Base-by-base conservation (phyloP, 2,329 filamentous ascomycete genomes). In the Sphaerulina vaccinii region DNA sequence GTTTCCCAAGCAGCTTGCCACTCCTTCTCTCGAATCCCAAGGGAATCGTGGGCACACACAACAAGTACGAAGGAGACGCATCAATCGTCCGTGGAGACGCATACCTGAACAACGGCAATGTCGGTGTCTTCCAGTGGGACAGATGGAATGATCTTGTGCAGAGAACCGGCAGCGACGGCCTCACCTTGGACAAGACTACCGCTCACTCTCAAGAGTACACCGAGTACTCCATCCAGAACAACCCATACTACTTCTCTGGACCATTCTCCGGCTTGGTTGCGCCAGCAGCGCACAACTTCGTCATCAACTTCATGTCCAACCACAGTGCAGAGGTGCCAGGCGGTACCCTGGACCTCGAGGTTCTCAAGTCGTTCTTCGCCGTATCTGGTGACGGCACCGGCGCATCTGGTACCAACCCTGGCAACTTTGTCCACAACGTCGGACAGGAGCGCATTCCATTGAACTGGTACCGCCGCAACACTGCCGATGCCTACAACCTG, bases 1-100 rank as follows among this genome's bases (percentile, higher is more conserved):
- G 49, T 4, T 54, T 50, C 16, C 53, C 56, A 5, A 45, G 51
- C 21, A 49, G 38, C 22, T 24, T 45, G 39, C 50, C 42, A 33
- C 15, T 52, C n/a, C 49, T 52, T 16, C 51, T 65, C 22, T 56
- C 61, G 35, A 45, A 45, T 16, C 52, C 44, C 42, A 62, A 56
- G 59, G 67, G 57, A 50, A 59, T 65, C 43, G 55, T 51, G 3
- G 62, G 57, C 35, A 57, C 60, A 7, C 69, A 71, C 59, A 69
- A 68, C 57, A 63, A 64, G 35, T 71, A 69, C 52, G 69, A 71
- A 51, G 57, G 59, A 6, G 69, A 71, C 47, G 60, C 49, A 9
- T 62, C 60, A 21, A 62, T 64, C 40, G 59, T 43, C 36, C 62
- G 61, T 36, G 46, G 48, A n/a, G 62, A 65, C 37, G 60, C 61